phyloP scores from a whole-genome alignment of 2,329 filamentous ascomycete species.

The Curvularia hawaiiensis region DNA sequence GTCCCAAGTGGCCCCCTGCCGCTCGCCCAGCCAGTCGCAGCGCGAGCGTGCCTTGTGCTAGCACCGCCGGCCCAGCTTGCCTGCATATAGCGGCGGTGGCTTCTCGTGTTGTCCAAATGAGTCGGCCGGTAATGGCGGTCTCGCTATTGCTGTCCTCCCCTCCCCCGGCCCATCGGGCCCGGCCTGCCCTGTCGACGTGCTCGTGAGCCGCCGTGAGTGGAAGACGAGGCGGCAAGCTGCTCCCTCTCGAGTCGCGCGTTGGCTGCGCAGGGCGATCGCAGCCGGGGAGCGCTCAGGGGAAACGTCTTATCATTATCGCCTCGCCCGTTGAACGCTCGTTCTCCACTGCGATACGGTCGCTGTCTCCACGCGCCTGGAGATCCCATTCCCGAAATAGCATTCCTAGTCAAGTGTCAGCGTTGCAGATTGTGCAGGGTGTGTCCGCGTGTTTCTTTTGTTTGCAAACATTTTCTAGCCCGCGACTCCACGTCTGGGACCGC shows the following conservation, averaged over 20 bases:
- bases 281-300: constrained; percentile 22
- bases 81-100: constrained; percentile 31
- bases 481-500: not conserved
- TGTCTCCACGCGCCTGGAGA: constrained; percentile 17
- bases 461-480: constrained; percentile 13
- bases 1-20: constrained; percentile 39
- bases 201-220: not conserved
- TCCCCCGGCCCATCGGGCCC: not conserved
- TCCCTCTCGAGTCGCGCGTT: not conserved
- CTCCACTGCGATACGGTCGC: constrained; percentile 16
- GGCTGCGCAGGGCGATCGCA: constrained; percentile 8
- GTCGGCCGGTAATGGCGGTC: constrained; percentile 3
- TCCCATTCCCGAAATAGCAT: constrained; percentile 20
- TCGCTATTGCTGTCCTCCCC: not conserved
- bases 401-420: constrained; percentile 20
- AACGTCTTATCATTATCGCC: constrained; percentile 15
- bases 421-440: constrained; percentile 26
- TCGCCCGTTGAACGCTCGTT: constrained; percentile 18
- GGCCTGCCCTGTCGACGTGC: not conserved
- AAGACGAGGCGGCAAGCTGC: not conserved
- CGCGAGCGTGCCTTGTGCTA: constrained; percentile 35
- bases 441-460: constrained; percentile 17
- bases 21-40: constrained; percentile 33
- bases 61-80: constrained; percentile 34
- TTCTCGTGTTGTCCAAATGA: constrained; percentile 45